Percentiles rank a stretch among this genome's conserved stretches.
Evolutionary conservation across 352 stramenopile genomes (phyloP).

Genomic region (Globisporangium uncinulatum): DNA sequence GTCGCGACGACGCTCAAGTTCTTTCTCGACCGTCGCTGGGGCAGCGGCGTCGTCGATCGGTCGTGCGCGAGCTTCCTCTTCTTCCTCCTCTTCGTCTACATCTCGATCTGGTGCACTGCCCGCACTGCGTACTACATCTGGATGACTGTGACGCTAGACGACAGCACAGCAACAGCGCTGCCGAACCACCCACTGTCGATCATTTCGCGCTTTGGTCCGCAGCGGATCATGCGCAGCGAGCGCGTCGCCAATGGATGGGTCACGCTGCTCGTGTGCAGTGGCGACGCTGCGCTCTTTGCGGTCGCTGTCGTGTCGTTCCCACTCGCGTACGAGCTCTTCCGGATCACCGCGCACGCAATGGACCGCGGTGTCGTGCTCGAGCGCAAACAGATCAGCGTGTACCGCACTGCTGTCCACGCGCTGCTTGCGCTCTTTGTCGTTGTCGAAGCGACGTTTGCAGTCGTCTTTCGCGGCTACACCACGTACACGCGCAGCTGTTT

Average conservation of each 20-base stretch:
- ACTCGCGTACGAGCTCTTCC: slow-evolving; percentile 47
- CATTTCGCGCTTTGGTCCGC: slow-evolving; percentile 30
- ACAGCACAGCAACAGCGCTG: slow-evolving; percentile 22
- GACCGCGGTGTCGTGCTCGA: slow-evolving; percentile 45
- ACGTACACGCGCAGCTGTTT: slow-evolving; percentile 22
- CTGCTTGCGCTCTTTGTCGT: slow-evolving; percentile 24
- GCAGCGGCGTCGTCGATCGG: slow-evolving; percentile 15
- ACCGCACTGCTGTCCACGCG: slow-evolving; percentile 21
- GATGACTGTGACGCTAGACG: slow-evolving; percentile 21
- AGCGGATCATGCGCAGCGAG: slow-evolving; percentile 26
- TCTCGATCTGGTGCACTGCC: slow-evolving; percentile 21
- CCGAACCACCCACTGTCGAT: slow-evolving; percentile 22
- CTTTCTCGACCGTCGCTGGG: slow-evolving; percentile 24
- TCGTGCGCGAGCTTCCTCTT: slow-evolving; percentile 34
- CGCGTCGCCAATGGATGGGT: slow-evolving; percentile 21
- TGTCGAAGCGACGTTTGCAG: slow-evolving; percentile 18
- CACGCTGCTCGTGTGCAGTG: slow-evolving; percentile 28
- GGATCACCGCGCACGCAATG: slow-evolving; percentile 55
- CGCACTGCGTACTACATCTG: slow-evolving; percentile 18
- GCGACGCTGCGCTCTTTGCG: slow-evolving; percentile 44
- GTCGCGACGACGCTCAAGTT: slow-evolving; percentile 20
- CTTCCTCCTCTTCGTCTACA: slow-evolving; percentile 31
- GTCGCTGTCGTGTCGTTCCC: slow-evolving; percentile 42
- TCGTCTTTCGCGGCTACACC: slow-evolving; percentile 27
- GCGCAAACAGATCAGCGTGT: slow-evolving; percentile 31